Conservation (phyloP, 1,284 basidiomycete species). For the Coniferiporia sulphurascens region DNA sequence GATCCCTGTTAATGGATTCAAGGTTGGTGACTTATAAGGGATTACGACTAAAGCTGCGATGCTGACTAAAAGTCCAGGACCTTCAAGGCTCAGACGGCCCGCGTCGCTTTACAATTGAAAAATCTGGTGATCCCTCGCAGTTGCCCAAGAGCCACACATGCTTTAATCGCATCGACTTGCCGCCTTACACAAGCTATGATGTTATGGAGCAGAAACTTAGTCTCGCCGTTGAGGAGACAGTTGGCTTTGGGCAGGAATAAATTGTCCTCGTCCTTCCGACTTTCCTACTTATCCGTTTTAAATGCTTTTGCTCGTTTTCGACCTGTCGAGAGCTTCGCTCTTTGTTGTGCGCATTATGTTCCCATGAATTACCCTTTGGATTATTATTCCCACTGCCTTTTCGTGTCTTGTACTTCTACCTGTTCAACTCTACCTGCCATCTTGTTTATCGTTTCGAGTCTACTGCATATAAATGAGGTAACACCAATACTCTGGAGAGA, state of each 20-base stretch:
- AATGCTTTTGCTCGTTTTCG: neutral
- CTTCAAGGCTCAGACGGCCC: constrained; percentile 92
- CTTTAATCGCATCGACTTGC: constrained; percentile 83
- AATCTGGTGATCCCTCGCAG: constrained; percentile 82
- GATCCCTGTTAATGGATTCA: constrained; percentile 59
- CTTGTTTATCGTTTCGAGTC: neutral
- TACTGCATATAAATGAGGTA: neutral
- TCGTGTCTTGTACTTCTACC: neutral
- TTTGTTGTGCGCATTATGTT: neutral
- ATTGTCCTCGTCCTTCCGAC: constrained; percentile 4
- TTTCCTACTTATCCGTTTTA: neutral
- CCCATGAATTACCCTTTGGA: neutral
- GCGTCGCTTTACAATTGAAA: constrained; percentile 85
- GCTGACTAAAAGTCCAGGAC: constrained; percentile 82
- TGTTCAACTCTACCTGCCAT: neutral
- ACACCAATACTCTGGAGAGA: neutral
- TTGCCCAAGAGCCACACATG: constrained; percentile 84
- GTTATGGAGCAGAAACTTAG: constrained; percentile 81
- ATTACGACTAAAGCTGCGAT: neutral
- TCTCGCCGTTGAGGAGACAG: constrained; percentile 77
- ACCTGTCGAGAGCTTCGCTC: neutral
- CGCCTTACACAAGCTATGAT: constrained; percentile 81
- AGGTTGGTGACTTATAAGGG: neutral
- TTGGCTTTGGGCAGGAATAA: constrained; percentile 68
- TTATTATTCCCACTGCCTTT: neutral